Evolutionary conservation across 2,329 filamentous ascomycete genomes (phyloP).

Genomic region (Diaporthe destruens): DNA sequence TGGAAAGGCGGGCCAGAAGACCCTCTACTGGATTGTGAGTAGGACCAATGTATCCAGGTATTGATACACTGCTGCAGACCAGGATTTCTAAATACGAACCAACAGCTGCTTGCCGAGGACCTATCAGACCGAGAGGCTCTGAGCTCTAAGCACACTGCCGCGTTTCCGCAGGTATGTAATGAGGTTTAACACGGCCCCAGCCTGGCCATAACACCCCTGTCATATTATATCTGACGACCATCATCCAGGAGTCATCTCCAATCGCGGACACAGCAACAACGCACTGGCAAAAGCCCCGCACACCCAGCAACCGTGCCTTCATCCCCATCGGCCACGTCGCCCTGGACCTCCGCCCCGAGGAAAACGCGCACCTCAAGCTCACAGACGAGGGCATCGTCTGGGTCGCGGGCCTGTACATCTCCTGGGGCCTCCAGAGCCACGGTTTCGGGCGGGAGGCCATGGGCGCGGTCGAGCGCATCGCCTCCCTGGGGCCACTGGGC

Average conservation of each 20-base stretch:
- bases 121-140: constrained; percentile 48
- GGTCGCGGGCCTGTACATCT: constrained; percentile 58
- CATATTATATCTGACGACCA: constrained; percentile 24
- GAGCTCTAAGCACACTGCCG: constrained; percentile 49
- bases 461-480: constrained; percentile 25
- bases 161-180: constrained; percentile 49
- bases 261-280: constrained; percentile 53
- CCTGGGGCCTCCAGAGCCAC: constrained; percentile 44
- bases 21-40: constrained; percentile 58
- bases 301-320: constrained; percentile 50
- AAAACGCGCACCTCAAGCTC: constrained; percentile 50
- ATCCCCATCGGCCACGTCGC: constrained; percentile 57
- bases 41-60: too few species aligned
- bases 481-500: constrained; percentile 2
- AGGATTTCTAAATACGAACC: not conserved
- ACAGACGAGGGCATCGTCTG: constrained; percentile 48
- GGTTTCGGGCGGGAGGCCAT: constrained; percentile 40
- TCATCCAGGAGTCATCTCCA: constrained; percentile 49
- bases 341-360: constrained; percentile 51
- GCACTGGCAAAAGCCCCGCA: constrained; percentile 47
- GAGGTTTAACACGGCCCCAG: not conserved
- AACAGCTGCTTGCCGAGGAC: constrained; percentile 49
- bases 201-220: not conserved
- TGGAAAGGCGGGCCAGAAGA: constrained; percentile 52
- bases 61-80: not conserved